Conservation (phyloP, 805 yeast species). For the Barnettozyma vustinii region DNA sequence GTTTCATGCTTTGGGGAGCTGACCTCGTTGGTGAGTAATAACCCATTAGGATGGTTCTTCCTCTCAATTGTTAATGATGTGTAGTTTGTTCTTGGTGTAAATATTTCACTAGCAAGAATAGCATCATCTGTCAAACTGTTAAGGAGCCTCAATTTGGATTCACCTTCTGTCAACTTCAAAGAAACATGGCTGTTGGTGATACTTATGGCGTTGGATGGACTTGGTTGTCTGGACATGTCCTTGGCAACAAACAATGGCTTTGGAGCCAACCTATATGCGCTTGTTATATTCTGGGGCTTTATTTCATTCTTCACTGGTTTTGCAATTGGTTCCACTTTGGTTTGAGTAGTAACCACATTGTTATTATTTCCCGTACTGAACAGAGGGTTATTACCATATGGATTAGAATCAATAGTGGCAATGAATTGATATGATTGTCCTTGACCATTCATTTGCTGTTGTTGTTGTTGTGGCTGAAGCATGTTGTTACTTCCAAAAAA, state of each 20-base stretch:
- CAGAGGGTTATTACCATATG: conserved; percentile 76
- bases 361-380: conserved; percentile 39
- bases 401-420: conserved; percentile 44
- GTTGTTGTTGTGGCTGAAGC: conserved; percentile 21
- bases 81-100: conserved; percentile 54
- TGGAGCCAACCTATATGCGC: conserved; percentile 63
- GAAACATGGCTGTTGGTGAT: conserved; percentile 4
- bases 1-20: conserved; percentile 2
- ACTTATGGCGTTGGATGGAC: conserved; percentile 3
- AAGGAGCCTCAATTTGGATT: conserved; percentile 28
- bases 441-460: conserved; percentile 11
- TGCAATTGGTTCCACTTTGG: conserved; percentile 37
- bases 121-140: conserved; percentile 55
- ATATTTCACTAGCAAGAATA: conserved; percentile 64
- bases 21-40: neutral
- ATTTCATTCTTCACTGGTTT: conserved; percentile 45
- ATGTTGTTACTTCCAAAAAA: conserved; percentile 23
- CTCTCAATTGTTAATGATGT: conserved; percentile 51
- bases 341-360: conserved; percentile 32
- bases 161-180: conserved; percentile 3
- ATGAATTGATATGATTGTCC: conserved; percentile 23
- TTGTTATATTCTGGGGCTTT: conserved; percentile 53
- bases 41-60: conserved; percentile 1
- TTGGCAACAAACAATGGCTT: conserved; percentile 43
- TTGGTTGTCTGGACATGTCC: neutral